Base-by-base conservation (phyloP, 2,329 filamentous ascomycete species). In the Akanthomyces lecanii region DNA sequence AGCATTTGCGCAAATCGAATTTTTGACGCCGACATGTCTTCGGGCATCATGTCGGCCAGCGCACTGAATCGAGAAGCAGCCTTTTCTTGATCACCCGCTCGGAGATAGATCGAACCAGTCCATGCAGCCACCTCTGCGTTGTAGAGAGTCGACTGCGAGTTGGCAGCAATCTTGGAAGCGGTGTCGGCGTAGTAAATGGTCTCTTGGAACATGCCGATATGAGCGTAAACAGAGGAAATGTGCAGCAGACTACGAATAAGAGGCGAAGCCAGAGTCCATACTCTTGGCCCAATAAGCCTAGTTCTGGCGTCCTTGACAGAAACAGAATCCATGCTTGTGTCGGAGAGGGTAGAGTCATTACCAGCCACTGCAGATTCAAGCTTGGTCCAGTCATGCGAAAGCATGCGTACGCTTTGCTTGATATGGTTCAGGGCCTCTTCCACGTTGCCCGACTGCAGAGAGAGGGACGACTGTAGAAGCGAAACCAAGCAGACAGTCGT, bases 131-230 rank as follows among this genome's bases (percentile, higher is more conserved):
- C 81, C 65, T 85, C 80, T 0, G 83, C 81, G 48, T 79, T 75
- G 68, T 84, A 83, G 14, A 87, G 80, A 42, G 83, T 80, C 0
- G 89, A 87, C 54, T 83, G 79, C 10, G 90, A 84, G n/a, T 83
- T 85, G 64, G 83, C 81, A 25, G 91, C 91, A 64, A 96, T 84
- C 69, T 89, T 91, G 61, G 89, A 81, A 0, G 92, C 92, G 69
- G 95, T 90, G 68, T 97, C 89, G 1, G 89, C 88, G 68, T 96
- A 96, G 72, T 93, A 95, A 0, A 94, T 78, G 2, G 94, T 94
- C 73, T 98, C 94, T 65, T 91, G 88, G 66, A 92, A 91, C 76
- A 96, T 84, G 33, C 95, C 95, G 66, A 95, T 85, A 67, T 96
- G 89, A 1, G 89, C 86, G 68, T 93, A 97, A 1, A 96, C 79